These are phyloP conservation scores for Candida chauliodis DNA, from an alignment of 805 yeast species.

Conservation along the genomic window DNA sequence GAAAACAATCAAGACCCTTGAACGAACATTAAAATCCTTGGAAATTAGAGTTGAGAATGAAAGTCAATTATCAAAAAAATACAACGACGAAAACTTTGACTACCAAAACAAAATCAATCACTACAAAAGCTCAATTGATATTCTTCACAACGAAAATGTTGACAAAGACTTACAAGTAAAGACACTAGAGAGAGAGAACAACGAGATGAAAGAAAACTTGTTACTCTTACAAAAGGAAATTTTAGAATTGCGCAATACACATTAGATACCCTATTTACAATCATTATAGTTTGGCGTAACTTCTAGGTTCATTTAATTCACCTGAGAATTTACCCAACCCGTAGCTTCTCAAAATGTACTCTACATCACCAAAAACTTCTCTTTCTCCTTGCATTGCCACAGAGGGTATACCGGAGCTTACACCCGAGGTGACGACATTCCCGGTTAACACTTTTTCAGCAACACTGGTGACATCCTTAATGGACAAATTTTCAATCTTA, in stretches of 20 bases:
- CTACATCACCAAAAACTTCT: conserved; percentile 81
- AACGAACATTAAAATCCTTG: conserved; percentile 52
- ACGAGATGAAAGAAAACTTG: conserved; percentile 51
- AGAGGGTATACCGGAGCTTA: conserved; percentile 62
- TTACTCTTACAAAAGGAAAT: conserved; percentile 54
- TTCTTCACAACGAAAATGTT: conserved; percentile 33
- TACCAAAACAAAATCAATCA: conserved; percentile 49
- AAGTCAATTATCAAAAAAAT: conserved; percentile 44
- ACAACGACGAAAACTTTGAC: conserved; percentile 57
- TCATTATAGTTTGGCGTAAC: conserved; percentile 8
- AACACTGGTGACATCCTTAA: conserved; percentile 65
- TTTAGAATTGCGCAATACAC: conserved; percentile 45
- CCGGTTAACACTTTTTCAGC: conserved; percentile 77
- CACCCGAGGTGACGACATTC: conserved; percentile 47
- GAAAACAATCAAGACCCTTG: conserved; percentile 47
- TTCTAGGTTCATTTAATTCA: conserved; percentile 17
- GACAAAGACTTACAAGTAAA: conserved; percentile 43
- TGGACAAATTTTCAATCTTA: conserved; percentile 65
- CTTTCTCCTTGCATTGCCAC: conserved; percentile 87
- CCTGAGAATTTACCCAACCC: conserved; percentile 59
- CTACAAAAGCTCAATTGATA: conserved; percentile 36
- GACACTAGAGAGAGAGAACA: conserved; percentile 54
- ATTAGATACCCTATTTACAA: conserved; percentile 6
- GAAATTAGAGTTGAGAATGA: conserved; percentile 52
- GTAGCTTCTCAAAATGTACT: conserved; percentile 56